Conservation (phyloP, 768 basidiomycete genomes). For the Termitomyces sp. region DNA sequence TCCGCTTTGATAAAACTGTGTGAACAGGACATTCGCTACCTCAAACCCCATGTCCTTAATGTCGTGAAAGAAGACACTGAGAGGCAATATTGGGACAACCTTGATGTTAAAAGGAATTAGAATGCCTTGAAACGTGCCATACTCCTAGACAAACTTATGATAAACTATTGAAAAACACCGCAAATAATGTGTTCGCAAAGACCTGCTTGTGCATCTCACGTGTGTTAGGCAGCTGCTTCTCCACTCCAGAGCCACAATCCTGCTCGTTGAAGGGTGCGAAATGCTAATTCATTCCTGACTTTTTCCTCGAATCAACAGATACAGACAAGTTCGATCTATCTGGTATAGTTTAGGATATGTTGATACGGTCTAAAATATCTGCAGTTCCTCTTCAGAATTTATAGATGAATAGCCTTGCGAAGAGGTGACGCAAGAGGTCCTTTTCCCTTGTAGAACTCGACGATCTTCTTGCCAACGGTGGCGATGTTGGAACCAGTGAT, state of each 20-base stretch:
- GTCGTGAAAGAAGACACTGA: slow-evolving; percentile 75
- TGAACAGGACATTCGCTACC: slow-evolving; percentile 82
- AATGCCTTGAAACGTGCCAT: slow-evolving; percentile 7
- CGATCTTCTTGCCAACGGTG: slow-evolving; percentile 75
- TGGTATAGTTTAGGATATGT: neutral
- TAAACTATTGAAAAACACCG: neutral
- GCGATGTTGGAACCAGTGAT: slow-evolving; percentile 80
- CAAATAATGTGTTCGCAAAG: neutral
- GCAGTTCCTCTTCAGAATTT: slow-evolving; percentile 4
- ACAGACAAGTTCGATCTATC: neutral
- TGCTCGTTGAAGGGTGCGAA: neutral
- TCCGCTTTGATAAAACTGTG: slow-evolving; percentile 3
- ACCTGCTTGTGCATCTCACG: neutral
- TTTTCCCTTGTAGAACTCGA: slow-evolving; percentile 80
- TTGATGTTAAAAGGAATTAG: slow-evolving; percentile 67
- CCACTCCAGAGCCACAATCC: neutral
- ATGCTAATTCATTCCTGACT: neutral
- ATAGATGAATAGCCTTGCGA: slow-evolving; percentile 57
- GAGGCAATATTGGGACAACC: slow-evolving; percentile 74
- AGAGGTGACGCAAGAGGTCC: slow-evolving; percentile 74
- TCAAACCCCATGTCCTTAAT: slow-evolving; percentile 68
- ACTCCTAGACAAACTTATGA: slow-evolving; percentile 2
- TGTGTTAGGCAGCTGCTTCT: neutral
- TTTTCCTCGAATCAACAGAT: neutral
- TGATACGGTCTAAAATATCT: slow-evolving; percentile 4